These are phyloP conservation scores for Grosmannia huntii DNA, from an alignment of 2,329 filamentous ascomycete species.

Conservation along the genomic window DNA sequence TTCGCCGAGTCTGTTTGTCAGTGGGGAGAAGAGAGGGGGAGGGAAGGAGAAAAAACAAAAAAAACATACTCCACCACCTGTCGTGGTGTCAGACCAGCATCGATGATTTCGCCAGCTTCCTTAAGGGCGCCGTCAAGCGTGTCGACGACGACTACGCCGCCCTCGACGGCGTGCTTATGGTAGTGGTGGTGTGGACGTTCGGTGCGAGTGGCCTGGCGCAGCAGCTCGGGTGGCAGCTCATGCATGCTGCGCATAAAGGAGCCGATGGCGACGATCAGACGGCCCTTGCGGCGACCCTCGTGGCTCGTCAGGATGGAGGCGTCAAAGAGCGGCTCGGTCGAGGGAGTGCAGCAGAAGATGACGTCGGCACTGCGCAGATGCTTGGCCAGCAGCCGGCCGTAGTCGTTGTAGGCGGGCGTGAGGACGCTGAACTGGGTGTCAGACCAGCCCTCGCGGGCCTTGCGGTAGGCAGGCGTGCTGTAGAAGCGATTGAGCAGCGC, in stretches of 20 bases:
- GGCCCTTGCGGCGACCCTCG: constrained; percentile 55
- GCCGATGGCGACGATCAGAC: constrained; percentile 61
- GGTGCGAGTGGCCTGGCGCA: constrained; percentile 44
- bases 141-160: constrained; percentile 57
- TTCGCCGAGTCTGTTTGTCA: constrained; percentile 52
- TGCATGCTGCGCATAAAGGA: constrained; percentile 61
- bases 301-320: constrained; percentile 55
- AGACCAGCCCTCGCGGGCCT: constrained; percentile 47
- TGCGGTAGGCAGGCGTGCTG: constrained; percentile 29
- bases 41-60: neutral
- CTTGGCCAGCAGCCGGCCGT: constrained; percentile 51
- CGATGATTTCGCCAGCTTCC: constrained; percentile 78
- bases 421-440: constrained; percentile 54
- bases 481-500: constrained; percentile 39
- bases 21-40: neutral
- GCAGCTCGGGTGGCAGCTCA: constrained; percentile 66
- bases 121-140: constrained; percentile 67
- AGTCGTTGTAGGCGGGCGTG: constrained; percentile 60
- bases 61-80: constrained; percentile 62
- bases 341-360: constrained; percentile 82
- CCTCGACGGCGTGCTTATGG: constrained; percentile 53
- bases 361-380: constrained; percentile 62
- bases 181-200: constrained; percentile 39
- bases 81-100: constrained; percentile 57
- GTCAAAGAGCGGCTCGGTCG: constrained; percentile 62